phyloP scores from a whole-genome alignment of 1,284 basidiomycete species.

The Papiliotrema flavescens region DNA sequence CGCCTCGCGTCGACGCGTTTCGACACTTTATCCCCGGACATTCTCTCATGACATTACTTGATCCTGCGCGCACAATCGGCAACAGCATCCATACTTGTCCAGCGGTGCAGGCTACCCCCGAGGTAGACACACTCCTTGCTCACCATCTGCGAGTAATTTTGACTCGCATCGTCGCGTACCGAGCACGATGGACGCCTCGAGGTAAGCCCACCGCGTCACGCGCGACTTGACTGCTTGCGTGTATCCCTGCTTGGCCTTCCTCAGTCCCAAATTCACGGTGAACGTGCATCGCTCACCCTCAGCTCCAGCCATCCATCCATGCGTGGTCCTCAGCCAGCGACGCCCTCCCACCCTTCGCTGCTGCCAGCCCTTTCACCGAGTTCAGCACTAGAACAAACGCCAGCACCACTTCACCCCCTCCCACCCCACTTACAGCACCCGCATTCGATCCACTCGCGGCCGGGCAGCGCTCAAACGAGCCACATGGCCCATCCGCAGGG shows the following conservation, averaged over 20 bases:
- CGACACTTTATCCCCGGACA: not conserved
- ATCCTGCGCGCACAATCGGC: not conserved
- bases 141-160: not conserved
- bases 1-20: not conserved
- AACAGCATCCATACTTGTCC: no score
- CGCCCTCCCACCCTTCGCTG: slow-evolving; percentile 28
- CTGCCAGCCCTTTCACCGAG: slow-evolving; percentile 26
- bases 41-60: no score
- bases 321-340: slow-evolving; percentile 19
- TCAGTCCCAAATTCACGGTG: no score
- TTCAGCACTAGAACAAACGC: slow-evolving; percentile 21
- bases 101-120: no score
- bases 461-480: not conserved
- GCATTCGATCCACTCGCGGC: not conserved
- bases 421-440: slow-evolving; percentile 16
- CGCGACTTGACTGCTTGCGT: not conserved
- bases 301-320: slow-evolving; percentile 1
- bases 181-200: slow-evolving; percentile 18
- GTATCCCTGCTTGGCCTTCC: no score
- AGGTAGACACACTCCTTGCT: no score
- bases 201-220: slow-evolving; percentile 8
- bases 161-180: not conserved
- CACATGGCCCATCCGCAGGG: not conserved
- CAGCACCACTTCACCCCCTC: slow-evolving; percentile 25
- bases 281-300: no score